phyloP scores from a whole-genome alignment of 1,284 basidiomycete species.

The Anthracocystis panici-leucophaei region DNA sequence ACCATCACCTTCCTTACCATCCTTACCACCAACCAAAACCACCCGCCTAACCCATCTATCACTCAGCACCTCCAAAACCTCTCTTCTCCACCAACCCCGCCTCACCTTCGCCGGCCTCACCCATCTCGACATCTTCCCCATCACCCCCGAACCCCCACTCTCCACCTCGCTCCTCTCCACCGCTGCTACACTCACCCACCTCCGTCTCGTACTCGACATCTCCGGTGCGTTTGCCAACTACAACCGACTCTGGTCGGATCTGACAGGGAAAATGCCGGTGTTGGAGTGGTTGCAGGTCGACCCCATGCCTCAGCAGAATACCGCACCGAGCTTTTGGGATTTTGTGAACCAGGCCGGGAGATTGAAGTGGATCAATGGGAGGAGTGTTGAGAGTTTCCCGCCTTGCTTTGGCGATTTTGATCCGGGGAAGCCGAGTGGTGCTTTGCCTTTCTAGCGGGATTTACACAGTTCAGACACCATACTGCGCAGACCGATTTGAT shows the following conservation, averaged over 20 bases:
- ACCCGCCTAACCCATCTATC: slow-evolving; percentile 27
- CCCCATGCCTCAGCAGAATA: slow-evolving; percentile 48
- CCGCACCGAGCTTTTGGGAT: slow-evolving; percentile 39
- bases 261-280: slow-evolving; percentile 14
- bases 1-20: slow-evolving; percentile 1
- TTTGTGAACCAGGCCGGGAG: slow-evolving; percentile 23
- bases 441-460: slow-evolving; percentile 18
- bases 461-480: no score
- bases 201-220: slow-evolving; percentile 35
- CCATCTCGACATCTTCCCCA: slow-evolving; percentile 40
- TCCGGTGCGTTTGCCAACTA: slow-evolving; percentile 40
- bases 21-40: slow-evolving; percentile 2
- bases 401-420: slow-evolving; percentile 35
- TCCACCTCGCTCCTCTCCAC: slow-evolving; percentile 7
- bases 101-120: slow-evolving; percentile 26
- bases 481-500: neutral
- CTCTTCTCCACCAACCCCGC: slow-evolving; percentile 25
- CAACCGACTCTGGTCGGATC: slow-evolving; percentile 26
- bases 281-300: slow-evolving; percentile 25
- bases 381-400: slow-evolving; percentile 12
- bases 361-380: slow-evolving; percentile 22
- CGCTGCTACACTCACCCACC: slow-evolving; percentile 20
- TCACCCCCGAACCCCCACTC: slow-evolving; percentile 41
- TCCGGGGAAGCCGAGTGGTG: slow-evolving; percentile 17
- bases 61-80: slow-evolving; percentile 39